Base-by-base conservation (phyloP, 2,329 filamentous ascomycete genomes). In the Harringtonia aguacate region DNA sequence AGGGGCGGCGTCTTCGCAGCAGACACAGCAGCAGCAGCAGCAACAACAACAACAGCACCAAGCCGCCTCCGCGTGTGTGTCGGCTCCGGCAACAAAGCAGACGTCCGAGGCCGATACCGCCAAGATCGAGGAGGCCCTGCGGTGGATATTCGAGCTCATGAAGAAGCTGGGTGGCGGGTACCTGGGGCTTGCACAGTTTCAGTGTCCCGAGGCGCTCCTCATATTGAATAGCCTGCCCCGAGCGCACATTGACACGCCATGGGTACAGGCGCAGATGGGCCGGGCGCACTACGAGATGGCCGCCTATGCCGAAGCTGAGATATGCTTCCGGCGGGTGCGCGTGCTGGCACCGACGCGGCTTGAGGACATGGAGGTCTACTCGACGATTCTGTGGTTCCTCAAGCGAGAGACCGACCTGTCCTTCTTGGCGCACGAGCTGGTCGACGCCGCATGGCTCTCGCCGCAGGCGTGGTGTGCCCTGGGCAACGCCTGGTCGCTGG, bases 361-460 rank as follows among this genome's bases (percentile, higher is more conserved):
- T 36, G 84, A 94, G 58, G 89, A 95, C 57, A 95, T 97, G 89
- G 92, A 98, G 59, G 81, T 97, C 30, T 98, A 95, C 64, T 97
- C 90, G 14, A 98, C 92, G 1, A 83, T 94, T n/a, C 73, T 98
- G n/a, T 98, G 94, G 92, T 89, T 95, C 61, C 68, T 95, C 49
- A 95, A 94, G 62, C 82, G 85, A 50, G 90, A 95, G 57, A 85
- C 88, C 0, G 86, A 95, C 48, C 72, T 98, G 20, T 89, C 90
- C 1, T 94, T 92, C 62, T 72, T 98, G 24, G 87, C 90, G 0
- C 90, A 97, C 56, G 86, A 94, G 55, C 72, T 97, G 34, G 76
- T 94, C 41, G 90, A 95, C 51, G 71, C 84, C 15, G 85, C 88
- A 47, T 92, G 89, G 66, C 73, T 92, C 51, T 90, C 89, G 0